phyloP scores from a whole-genome alignment of 768 basidiomycete species.

The Russula vinacea region DNA sequence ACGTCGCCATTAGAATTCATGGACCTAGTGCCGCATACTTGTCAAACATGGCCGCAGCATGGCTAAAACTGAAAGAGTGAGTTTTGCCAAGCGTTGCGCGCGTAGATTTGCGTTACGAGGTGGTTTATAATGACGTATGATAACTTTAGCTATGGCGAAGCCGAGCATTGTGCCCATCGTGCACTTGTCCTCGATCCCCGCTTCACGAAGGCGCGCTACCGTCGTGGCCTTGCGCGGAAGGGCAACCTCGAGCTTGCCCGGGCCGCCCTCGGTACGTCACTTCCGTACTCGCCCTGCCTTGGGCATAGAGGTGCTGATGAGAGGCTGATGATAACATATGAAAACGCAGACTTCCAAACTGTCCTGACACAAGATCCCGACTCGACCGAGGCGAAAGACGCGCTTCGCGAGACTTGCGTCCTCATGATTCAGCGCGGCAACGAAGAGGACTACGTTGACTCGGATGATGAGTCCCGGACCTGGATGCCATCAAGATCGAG shows the following conservation, averaged over 20 bases:
- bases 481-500: constrained; percentile 38
- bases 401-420: constrained; percentile 26
- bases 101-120: neutral
- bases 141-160: neutral
- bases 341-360: constrained; percentile 34
- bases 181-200: constrained; percentile 32
- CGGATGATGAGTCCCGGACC: constrained; percentile 30
- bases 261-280: constrained; percentile 32
- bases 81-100: constrained; percentile 5
- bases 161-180: neutral
- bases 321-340: neutral
- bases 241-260: constrained; percentile 30
- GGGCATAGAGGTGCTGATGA: neutral
- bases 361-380: constrained; percentile 35
- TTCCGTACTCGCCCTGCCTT: neutral
- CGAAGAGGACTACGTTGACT: constrained; percentile 5
- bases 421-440: constrained; percentile 4
- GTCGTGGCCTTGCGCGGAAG: constrained; percentile 39
- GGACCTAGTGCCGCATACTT: constrained; percentile 42
- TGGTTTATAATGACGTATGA: neutral
- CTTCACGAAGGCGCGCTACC: constrained; percentile 39
- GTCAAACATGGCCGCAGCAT: constrained; percentile 44
- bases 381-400: constrained; percentile 29
- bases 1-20: constrained; percentile 40
- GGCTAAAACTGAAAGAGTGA: constrained; percentile 41